Conservation (phyloP, 129 eudicot genomes). For the Ambrosia trifida region DNA sequence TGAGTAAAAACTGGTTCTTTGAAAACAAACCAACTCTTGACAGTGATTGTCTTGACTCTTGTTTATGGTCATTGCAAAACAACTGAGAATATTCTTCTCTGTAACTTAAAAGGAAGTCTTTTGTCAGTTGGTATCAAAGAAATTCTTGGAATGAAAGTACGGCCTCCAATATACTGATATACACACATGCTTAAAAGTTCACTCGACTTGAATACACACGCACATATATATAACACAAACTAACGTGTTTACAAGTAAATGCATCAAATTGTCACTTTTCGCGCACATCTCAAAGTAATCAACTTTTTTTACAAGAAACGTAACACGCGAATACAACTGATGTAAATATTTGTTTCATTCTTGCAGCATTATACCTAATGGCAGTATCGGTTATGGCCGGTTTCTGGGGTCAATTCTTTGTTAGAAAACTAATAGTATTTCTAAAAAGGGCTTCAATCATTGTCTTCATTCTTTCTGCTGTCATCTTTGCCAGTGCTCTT, state of each 20-base stretch:
- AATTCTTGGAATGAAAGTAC: no score
- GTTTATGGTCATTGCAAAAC: no score
- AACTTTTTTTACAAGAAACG: neutral
- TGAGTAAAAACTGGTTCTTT: no score
- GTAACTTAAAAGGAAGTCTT: no score
- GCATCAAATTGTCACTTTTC: neutral
- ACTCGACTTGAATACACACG: no score
- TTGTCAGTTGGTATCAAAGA: no score
- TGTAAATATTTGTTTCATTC: neutral
- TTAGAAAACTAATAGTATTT: conserved; percentile 64
- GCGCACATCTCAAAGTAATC: neutral
- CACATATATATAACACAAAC: neutral
- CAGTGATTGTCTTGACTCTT: no score
- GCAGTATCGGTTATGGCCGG: conserved; percentile 71
- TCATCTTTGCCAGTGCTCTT: conserved; percentile 88
- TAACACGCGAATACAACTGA: conserved; percentile 1
- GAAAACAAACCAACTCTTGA: no score
- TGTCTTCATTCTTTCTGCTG: conserved; percentile 91
- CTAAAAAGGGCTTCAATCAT: conserved; percentile 76
- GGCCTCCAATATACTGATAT: no score
- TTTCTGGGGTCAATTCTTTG: conserved; percentile 83
- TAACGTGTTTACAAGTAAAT: neutral
- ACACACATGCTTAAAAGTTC: no score
- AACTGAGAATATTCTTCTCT: no score
- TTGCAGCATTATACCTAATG: conserved; percentile 88